Percentiles rank a stretch among this genome's conserved stretches.
Conservation (phyloP, 257 asterid species). For the Solanum tarijense region DNA sequence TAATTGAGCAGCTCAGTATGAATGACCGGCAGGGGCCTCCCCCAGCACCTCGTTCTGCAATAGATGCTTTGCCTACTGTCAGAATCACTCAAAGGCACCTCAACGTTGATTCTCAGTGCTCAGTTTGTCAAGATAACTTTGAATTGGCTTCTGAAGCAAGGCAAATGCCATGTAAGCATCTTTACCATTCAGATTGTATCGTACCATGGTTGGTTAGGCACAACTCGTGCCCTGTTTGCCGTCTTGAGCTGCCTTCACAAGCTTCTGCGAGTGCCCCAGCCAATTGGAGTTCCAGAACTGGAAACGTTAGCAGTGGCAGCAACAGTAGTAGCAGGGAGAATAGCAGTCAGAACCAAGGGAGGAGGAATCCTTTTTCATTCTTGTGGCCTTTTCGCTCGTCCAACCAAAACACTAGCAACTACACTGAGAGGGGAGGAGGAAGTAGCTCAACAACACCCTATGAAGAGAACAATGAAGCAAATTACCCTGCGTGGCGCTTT, state of each 20-base stretch:
- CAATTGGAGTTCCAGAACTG: slow-evolving; percentile 21
- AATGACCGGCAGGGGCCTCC: slow-evolving; percentile 37
- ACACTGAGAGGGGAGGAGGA: slow-evolving; percentile 21
- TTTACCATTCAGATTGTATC: slow-evolving; percentile 48
- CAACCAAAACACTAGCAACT: slow-evolving; percentile 28
- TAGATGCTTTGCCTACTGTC: slow-evolving; percentile 38
- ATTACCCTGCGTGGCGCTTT: slow-evolving; percentile 31
- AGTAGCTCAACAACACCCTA: slow-evolving; percentile 27
- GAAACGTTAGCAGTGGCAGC: slow-evolving; percentile 15
- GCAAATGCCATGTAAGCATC: slow-evolving; percentile 49
- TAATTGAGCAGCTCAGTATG: slow-evolving; percentile 26
- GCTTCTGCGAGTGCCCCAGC: slow-evolving; percentile 24
- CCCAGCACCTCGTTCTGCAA: slow-evolving; percentile 40
- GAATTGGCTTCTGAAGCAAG: slow-evolving; percentile 32
- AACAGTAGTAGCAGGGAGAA: slow-evolving; percentile 29
- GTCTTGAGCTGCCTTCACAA: slow-evolving; percentile 30
- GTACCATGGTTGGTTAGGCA: slow-evolving; percentile 47
- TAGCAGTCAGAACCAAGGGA: slow-evolving; percentile 39
- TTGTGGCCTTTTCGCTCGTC: slow-evolving; percentile 58
- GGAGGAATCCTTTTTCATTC: slow-evolving; percentile 79
- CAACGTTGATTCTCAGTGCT: slow-evolving; percentile 32
- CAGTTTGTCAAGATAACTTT: slow-evolving; percentile 47
- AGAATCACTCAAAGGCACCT: slow-evolving; percentile 27
- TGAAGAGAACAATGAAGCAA: slow-evolving; percentile 21
- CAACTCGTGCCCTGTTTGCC: slow-evolving; percentile 60